Percentiles rank a stretch among this genome's conserved stretches.
These are phyloP conservation scores for Nemania diffusa DNA, from an alignment of 2,329 filamentous ascomycete genomes.

Conservation along the genomic window DNA sequence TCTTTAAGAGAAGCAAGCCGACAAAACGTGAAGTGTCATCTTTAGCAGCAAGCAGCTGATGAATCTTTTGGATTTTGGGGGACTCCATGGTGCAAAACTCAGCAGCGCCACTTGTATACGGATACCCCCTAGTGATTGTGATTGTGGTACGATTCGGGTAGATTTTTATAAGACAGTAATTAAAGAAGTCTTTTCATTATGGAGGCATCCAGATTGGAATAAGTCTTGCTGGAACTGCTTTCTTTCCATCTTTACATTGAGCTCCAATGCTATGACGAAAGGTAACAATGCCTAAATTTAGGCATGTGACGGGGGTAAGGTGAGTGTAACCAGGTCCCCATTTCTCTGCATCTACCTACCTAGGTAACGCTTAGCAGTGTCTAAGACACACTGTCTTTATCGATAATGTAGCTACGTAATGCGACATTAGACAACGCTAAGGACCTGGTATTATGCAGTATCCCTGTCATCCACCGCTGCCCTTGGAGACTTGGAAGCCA, in stretches of 20 bases:
- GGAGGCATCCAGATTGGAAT: background rate
- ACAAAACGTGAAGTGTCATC: slow-evolving; percentile 77
- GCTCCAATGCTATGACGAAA: background rate
- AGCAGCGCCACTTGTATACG: background rate
- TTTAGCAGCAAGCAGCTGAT: slow-evolving; percentile 65
- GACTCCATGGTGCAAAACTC: slow-evolving; percentile 22
- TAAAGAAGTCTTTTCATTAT: background rate
- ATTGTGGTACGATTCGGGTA: background rate
- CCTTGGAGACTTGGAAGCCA: background rate
- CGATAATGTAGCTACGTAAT: slow-evolving; percentile 17
- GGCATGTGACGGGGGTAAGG: background rate
- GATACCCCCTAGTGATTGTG: background rate
- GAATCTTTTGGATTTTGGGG: slow-evolving; percentile 59
- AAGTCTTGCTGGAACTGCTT: background rate
- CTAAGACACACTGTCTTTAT: slow-evolving; percentile 5
- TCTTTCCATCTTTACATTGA: background rate
- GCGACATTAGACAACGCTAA: background rate
- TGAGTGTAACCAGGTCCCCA: background rate
- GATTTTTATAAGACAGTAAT: background rate
- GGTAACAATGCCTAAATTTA: too few species aligned
- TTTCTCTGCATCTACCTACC: background rate
- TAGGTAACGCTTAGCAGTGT: background rate
- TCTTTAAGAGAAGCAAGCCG: slow-evolving; percentile 72
- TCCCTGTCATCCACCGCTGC: slow-evolving; percentile 22
- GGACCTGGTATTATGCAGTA: slow-evolving; percentile 14